Evolutionary conservation across 108 stramenopile genomes (phyloP).

Genomic region (Aurantiochytrium sp.): DNA sequence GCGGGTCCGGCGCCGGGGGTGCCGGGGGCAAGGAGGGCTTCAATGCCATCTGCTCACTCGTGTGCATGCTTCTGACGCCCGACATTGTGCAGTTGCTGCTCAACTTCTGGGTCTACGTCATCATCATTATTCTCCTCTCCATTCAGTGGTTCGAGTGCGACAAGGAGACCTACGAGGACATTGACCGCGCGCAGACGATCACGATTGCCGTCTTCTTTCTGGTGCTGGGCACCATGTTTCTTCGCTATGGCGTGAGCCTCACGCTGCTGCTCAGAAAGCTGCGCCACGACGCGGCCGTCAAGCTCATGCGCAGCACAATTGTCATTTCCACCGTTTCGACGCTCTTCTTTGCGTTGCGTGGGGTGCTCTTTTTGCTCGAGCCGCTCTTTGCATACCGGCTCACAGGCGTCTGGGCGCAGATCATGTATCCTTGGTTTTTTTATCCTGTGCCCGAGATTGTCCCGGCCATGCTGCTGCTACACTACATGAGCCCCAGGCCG

Average conservation of each 20-base stretch:
- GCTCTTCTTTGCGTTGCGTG: neutral
- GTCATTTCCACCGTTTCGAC: neutral
- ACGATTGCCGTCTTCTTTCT: constrained; percentile 5
- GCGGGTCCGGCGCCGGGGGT: neutral
- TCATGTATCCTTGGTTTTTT: constrained; percentile 31
- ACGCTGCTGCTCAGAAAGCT: neutral
- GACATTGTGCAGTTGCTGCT: neutral
- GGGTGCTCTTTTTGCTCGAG: constrained; percentile 10
- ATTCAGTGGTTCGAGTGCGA: constrained; percentile 28
- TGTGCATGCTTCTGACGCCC: constrained; percentile 8
- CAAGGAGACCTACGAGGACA: neutral
- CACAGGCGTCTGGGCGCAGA: neutral
- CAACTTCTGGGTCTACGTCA: constrained; percentile 28
- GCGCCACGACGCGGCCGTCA: neutral
- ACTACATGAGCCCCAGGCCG: constrained; percentile 5
- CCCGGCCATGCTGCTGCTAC: neutral
- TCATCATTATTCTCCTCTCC: neutral
- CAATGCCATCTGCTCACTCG: neutral
- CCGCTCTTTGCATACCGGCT: neutral
- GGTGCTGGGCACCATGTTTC: neutral
- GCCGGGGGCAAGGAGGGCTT: neutral
- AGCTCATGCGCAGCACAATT: neutral
- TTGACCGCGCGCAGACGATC: neutral
- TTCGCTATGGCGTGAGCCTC: neutral
- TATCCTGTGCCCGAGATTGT: constrained; percentile 18